Conservation (phyloP, 305 asterid species). For the Fraxinus albicans region DNA sequence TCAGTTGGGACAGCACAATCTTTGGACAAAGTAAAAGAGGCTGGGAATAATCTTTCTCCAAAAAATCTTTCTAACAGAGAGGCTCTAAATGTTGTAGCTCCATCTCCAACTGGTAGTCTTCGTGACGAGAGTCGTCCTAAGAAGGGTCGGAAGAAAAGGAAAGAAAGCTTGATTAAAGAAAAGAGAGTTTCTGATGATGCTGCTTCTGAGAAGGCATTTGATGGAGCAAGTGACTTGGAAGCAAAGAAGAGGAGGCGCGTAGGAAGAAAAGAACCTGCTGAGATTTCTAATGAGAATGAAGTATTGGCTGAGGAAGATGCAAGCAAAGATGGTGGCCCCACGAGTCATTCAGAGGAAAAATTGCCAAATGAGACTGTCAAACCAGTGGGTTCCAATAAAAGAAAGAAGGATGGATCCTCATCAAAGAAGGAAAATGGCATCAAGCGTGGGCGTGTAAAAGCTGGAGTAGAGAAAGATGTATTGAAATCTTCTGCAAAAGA, state of each 20-base stretch:
- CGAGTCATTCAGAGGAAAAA: slow-evolving; percentile 56
- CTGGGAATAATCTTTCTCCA: slow-evolving; percentile 34
- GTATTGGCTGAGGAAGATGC: slow-evolving; percentile 37
- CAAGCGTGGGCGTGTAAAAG: slow-evolving; percentile 58
- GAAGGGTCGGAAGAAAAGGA: slow-evolving; percentile 40
- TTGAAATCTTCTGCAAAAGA: slow-evolving; percentile 46
- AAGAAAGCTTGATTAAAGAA: slow-evolving; percentile 38
- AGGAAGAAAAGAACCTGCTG: slow-evolving; percentile 40
- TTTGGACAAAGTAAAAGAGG: slow-evolving; percentile 41
- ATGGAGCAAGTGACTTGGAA: slow-evolving; percentile 47
- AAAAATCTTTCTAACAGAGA: slow-evolving; percentile 49
- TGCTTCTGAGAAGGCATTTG: slow-evolving; percentile 47
- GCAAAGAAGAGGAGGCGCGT: slow-evolving; percentile 42
- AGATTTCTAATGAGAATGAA: slow-evolving; percentile 38
- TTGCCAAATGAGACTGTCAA: slow-evolving; percentile 44
- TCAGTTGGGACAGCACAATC: slow-evolving; percentile 41
- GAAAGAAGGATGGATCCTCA: slow-evolving; percentile 40
- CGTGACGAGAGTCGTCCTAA: slow-evolving; percentile 42
- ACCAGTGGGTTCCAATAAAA: slow-evolving; percentile 42
- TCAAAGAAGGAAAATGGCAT: slow-evolving; percentile 40
- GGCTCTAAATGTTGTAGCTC: slow-evolving; percentile 46
- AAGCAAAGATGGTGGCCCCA: slow-evolving; percentile 42
- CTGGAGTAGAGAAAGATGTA: slow-evolving; percentile 39
- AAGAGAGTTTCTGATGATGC: slow-evolving; percentile 36
- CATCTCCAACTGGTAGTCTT: slow-evolving; percentile 44